Percentiles rank a stretch among this genome's conserved stretches.
phyloP scores from a whole-genome alignment of 2,329 filamentous ascomycete genomes.

The Fusarium beomiforme region DNA sequence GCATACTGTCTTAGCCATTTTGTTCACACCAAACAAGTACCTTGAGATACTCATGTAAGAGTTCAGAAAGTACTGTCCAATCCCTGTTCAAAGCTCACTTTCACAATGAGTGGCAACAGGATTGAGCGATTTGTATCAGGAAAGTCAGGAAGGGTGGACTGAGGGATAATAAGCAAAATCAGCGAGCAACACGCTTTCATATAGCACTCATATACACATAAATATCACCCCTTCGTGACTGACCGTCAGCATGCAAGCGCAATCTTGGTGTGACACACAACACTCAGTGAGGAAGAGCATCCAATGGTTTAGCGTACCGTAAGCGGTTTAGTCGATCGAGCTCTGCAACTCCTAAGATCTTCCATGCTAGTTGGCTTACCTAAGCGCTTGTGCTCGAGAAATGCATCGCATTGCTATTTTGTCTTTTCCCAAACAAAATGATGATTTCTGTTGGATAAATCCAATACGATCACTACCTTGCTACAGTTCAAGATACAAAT shows the following conservation, averaged over 20 bases:
- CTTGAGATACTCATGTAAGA: constrained; percentile 35
- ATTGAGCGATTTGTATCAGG: constrained; percentile 40
- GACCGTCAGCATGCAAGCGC: background rate
- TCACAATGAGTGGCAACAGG: background rate
- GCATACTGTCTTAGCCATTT: constrained; percentile 54
- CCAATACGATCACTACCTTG: background rate
- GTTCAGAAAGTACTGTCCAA: background rate
- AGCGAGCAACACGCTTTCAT: background rate
- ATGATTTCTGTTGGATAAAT: background rate
- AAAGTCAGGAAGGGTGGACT: background rate
- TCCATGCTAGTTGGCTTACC: constrained; percentile 18
- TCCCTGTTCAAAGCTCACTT: constrained; percentile 13
- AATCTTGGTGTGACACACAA: constrained; percentile 1
- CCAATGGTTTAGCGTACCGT: constrained; percentile 14
- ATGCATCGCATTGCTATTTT: background rate
- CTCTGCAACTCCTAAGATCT: constrained; percentile 34
- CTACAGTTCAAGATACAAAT: background rate
- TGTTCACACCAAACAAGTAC: constrained; percentile 18
- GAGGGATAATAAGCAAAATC: background rate
- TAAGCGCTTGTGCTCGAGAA: constrained; percentile 22
- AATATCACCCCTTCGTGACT: background rate
- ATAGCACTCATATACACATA: background rate
- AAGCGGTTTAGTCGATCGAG: constrained; percentile 32
- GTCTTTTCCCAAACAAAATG: background rate
- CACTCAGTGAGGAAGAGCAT: constrained; percentile 5